Evolutionary conservation across 2,329 filamentous ascomycete genomes (phyloP).

Genomic region (Botrytis porri): DNA sequence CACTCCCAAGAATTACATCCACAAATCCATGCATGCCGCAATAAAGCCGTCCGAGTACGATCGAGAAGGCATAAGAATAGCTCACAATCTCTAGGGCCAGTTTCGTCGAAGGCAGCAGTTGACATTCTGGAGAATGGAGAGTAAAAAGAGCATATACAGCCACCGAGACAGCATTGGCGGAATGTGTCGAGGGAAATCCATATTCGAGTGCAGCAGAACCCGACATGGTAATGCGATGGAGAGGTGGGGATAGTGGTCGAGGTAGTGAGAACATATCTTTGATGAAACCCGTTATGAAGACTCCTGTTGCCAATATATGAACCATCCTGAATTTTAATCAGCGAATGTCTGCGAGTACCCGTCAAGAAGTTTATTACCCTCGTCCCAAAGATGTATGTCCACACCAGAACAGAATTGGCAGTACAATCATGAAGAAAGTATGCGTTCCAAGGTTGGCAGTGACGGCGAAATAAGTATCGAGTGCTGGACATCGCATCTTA

Average conservation of each 20-base stretch:
- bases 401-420: constrained; percentile 97
- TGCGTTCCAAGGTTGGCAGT: constrained; percentile 96
- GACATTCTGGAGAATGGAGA: constrained; percentile 63
- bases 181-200: constrained; percentile 95
- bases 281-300: constrained; percentile 87
- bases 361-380: constrained; percentile 58
- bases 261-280: constrained; percentile 94
- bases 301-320: constrained; percentile 73
- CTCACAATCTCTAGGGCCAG: constrained; percentile 63
- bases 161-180: constrained; percentile 93
- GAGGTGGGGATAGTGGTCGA: constrained; percentile 83
- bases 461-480: constrained; percentile 96
- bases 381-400: constrained; percentile 81
- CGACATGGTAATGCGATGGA: constrained; percentile 96
- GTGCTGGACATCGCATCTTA: constrained; percentile 71
- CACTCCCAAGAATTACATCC: constrained; percentile 79
- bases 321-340: constrained; percentile 51
- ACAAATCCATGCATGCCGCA: constrained; percentile 99
- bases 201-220: constrained; percentile 93
- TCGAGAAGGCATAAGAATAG: constrained; percentile 85
- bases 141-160: constrained; percentile 77
- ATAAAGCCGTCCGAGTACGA: constrained; percentile 87
- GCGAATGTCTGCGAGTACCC: constrained; percentile 4
- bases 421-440: constrained; percentile 95
- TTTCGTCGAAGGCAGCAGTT: constrained; percentile 57